These are phyloP conservation scores for Trichosporon sp. DNA, from an alignment of 1,284 basidiomycete genomes.

Conservation along the genomic window DNA sequence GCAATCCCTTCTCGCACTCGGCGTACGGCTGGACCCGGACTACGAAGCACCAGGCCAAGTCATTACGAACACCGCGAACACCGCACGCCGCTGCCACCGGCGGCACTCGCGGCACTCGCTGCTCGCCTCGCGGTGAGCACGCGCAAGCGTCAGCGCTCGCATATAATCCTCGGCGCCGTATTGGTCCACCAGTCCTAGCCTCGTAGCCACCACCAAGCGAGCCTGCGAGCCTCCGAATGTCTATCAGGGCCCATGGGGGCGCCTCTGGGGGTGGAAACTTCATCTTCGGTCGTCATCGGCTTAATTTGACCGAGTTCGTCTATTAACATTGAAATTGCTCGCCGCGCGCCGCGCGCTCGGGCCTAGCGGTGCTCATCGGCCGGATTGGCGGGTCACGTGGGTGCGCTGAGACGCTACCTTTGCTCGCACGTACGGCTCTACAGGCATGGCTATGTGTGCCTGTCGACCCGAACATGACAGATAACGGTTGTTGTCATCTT, in stretches of 20 bases:
- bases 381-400: not conserved
- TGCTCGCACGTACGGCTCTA: not conserved
- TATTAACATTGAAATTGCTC: no score
- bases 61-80: not conserved
- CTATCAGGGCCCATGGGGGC: no score
- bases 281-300: not conserved
- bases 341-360: no score
- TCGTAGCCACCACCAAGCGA: no score
- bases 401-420: not conserved
- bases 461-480: not conserved
- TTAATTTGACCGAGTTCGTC: constrained; percentile 2
- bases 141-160: not conserved
- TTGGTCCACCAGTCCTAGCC: not conserved
- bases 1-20: no score
- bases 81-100: not conserved
- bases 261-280: no score
- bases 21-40: no score
- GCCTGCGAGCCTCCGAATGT: not conserved
- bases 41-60: no score
- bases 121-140: no score
- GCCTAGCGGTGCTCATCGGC: not conserved
- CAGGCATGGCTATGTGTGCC: no score
- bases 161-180: not conserved
- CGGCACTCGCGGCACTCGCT: no score
- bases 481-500: not conserved